Evolutionary conservation across 345 rosid genomes (phyloP).

Genomic region (Stellera chamaejasme): DNA sequence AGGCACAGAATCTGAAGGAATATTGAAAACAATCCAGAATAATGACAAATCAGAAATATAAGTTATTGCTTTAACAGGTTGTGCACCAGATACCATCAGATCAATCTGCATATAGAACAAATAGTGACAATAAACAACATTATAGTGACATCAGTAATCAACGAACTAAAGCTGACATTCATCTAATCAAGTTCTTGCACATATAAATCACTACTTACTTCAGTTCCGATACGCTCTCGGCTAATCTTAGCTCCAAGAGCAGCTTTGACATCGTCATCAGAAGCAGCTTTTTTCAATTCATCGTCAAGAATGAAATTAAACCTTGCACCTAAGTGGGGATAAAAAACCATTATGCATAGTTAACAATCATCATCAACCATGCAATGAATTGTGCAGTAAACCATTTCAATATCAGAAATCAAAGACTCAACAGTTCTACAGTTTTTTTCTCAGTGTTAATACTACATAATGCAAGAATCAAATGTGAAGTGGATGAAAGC

Average conservation of each 20-base stretch:
- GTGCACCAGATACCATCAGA: slow-evolving; percentile 77
- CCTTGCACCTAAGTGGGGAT: slow-evolving; percentile 59
- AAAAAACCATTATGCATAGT: slow-evolving; percentile 15
- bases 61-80: slow-evolving; percentile 66
- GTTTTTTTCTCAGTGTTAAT: too few species aligned
- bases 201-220: slow-evolving; percentile 37
- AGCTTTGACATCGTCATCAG: slow-evolving; percentile 61
- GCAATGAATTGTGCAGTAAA: too few species aligned
- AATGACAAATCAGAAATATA: slow-evolving; percentile 48
- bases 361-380: neutral
- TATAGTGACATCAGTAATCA: neutral
- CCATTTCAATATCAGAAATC: too few species aligned
- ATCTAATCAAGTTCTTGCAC: slow-evolving; percentile 5
- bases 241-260: slow-evolving; percentile 87
- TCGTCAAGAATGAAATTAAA: slow-evolving; percentile 67
- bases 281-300: slow-evolving; percentile 68
- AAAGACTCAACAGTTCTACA: too few species aligned
- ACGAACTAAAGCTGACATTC: too few species aligned
- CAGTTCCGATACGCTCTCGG: slow-evolving; percentile 88
- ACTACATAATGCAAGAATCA: too few species aligned
- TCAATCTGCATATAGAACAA: slow-evolving; percentile 50
- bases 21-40: slow-evolving; percentile 58
- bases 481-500: too few species aligned
- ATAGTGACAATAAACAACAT: slow-evolving; percentile 12
- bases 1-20: slow-evolving; percentile 51